Conservation (phyloP, 208 protist species). For the Giardia muris region DNA sequence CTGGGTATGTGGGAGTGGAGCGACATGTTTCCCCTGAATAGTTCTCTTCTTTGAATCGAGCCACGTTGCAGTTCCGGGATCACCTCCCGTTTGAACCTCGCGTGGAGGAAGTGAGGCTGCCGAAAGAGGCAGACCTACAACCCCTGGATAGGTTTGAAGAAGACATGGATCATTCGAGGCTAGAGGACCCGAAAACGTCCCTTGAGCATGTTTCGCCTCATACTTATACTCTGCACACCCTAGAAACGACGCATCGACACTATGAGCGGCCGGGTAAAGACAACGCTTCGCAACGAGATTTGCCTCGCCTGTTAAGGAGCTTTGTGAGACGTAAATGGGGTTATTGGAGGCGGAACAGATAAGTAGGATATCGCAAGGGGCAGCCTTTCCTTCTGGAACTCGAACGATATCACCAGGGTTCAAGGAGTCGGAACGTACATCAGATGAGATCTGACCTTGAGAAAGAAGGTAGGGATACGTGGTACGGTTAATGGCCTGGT, state of each 20-base stretch:
- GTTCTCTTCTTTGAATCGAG: background rate
- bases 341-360: background rate
- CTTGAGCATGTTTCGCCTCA: background rate
- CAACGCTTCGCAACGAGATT: background rate
- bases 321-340: background rate
- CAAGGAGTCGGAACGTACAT: background rate
- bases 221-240: background rate
- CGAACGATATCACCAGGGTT: background rate
- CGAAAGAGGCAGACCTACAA: background rate
- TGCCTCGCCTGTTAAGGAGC: background rate
- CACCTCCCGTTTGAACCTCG: background rate
- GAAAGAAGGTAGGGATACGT: background rate
- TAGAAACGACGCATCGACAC: background rate
- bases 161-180: background rate
- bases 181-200: background rate
- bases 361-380: background rate
- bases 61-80: background rate
- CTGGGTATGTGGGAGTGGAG: background rate
- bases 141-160: background rate
- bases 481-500: background rate
- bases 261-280: background rate
- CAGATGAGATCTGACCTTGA: background rate
- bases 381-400: background rate
- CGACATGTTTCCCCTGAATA: background rate
- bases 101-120: background rate